phyloP scores from a whole-genome alignment of 1,284 basidiomycete genomes.

The Malassezia arunalokei region DNA sequence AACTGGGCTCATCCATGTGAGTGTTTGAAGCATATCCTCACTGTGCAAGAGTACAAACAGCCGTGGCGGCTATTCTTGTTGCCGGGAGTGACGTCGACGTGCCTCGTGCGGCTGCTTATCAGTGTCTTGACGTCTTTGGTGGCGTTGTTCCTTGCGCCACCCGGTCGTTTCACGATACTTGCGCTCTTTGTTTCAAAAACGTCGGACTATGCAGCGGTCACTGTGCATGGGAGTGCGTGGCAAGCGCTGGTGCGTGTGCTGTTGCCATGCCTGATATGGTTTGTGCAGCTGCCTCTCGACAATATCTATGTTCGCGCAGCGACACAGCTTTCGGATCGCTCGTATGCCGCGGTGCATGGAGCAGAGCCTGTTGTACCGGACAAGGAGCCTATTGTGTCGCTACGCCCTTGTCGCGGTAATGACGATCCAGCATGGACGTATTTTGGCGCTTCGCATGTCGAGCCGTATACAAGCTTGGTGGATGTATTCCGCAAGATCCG shows the following conservation, averaged over 20 bases:
- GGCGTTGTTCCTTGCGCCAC: constrained; percentile 25
- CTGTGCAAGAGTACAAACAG: constrained; percentile 28
- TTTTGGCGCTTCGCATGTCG: neutral
- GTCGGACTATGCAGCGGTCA: neutral
- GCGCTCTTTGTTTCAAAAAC: constrained; percentile 19
- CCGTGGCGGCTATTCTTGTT: constrained; percentile 34
- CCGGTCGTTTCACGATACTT: constrained; percentile 16
- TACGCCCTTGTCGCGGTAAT: neutral
- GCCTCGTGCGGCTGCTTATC: too few relatives aligned
- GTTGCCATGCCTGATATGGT: neutral
- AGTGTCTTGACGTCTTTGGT: neutral
- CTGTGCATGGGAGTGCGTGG: neutral
- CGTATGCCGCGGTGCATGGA: neutral
- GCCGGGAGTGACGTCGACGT: neutral
- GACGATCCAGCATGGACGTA: constrained; percentile 1
- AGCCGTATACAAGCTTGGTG: constrained; percentile 1
- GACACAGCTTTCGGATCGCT: neutral
- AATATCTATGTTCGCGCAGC: neutral
- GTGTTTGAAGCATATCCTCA: constrained; percentile 32
- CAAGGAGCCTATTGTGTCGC: neutral
- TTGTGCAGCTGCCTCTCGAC: neutral
- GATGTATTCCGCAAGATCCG: neutral
- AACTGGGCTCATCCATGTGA: constrained; percentile 18
- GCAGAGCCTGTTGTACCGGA: neutral
- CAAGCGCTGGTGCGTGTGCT: neutral